Percentiles rank a stretch among this genome's conserved stretches.
Evolutionary conservation across 2,329 filamentous ascomycete species (phyloP).

Genomic region (Xylaria sp.): DNA sequence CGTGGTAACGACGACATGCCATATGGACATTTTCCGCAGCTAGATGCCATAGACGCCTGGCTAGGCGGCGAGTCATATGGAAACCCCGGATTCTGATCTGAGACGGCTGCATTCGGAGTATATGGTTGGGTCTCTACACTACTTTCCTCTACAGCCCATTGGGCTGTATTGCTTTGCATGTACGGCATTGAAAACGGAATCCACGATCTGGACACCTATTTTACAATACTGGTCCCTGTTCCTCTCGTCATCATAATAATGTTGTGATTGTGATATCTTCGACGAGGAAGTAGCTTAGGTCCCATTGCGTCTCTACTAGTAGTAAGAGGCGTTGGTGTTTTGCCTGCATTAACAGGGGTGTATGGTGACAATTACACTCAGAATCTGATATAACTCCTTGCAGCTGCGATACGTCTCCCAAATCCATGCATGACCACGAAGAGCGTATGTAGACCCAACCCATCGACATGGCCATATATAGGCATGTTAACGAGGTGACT

Average conservation of each 20-base stretch:
- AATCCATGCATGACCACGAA: not conserved
- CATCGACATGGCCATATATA: too few species aligned
- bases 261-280: conserved; percentile 2
- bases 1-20: conserved; percentile 44
- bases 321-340: not conserved
- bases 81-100: conserved; percentile 48
- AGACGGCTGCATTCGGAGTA: conserved; percentile 57
- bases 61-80: conserved; percentile 47
- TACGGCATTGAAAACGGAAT: conserved; percentile 67
- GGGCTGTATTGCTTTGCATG: conserved; percentile 57
- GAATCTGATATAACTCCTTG: not conserved
- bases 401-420: not conserved
- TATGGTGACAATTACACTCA: not conserved
- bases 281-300: not conserved
- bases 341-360: not conserved
- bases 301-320: not conserved
- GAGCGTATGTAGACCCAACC: not conserved
- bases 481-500: too few species aligned
- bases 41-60: conserved; percentile 44
- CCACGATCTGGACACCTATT: conserved; percentile 57
- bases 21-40: conserved; percentile 45
- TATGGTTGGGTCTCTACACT: conserved; percentile 58
- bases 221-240: conserved; percentile 2
- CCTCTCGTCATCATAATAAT: not conserved
- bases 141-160: conserved; percentile 52